phyloP scores from a whole-genome alignment of 129 eudicot species.

The Chrysanthemum lavandulifolium region DNA sequence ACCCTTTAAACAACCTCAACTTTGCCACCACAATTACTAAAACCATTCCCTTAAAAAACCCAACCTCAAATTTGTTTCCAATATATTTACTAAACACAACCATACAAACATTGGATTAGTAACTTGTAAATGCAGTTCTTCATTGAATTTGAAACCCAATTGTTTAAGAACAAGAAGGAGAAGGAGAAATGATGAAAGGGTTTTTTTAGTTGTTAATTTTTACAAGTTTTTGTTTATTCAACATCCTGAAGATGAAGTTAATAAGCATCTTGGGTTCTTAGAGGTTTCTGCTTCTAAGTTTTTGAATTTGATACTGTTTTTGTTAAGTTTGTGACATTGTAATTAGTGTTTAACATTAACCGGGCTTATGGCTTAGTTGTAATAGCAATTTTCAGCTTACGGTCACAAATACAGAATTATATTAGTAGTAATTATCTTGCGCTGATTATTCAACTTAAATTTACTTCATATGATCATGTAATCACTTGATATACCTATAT shows the following conservation, averaged over 20 bases:
- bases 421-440: neutral
- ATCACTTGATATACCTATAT: slow-evolving; percentile 4
- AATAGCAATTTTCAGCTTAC: too few relatives aligned
- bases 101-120: slow-evolving; percentile 3
- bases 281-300: slow-evolving; percentile 38
- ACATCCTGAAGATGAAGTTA: slow-evolving; percentile 62
- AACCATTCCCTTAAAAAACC: slow-evolving; percentile 11
- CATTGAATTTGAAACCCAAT: neutral
- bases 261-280: slow-evolving; percentile 64
- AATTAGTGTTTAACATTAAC: neutral
- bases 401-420: neutral
- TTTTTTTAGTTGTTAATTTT: slow-evolving; percentile 75
- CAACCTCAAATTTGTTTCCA: too few relatives aligned
- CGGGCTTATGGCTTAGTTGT: too few relatives aligned
- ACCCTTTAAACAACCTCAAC: slow-evolving; percentile 5
- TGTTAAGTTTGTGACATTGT: neutral
- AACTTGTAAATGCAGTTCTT: slow-evolving; percentile 24
- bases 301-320: neutral
- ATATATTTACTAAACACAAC: neutral
- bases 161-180: too few relatives aligned
- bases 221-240: slow-evolving; percentile 60
- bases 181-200: slow-evolving; percentile 25
- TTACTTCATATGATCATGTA: neutral
- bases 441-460: neutral
- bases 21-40: neutral